Percentiles rank a stretch among this genome's conserved stretches.
These are phyloP conservation scores for Vicia sativa DNA, from an alignment of 306 rosid species.

Conservation along the genomic window DNA sequence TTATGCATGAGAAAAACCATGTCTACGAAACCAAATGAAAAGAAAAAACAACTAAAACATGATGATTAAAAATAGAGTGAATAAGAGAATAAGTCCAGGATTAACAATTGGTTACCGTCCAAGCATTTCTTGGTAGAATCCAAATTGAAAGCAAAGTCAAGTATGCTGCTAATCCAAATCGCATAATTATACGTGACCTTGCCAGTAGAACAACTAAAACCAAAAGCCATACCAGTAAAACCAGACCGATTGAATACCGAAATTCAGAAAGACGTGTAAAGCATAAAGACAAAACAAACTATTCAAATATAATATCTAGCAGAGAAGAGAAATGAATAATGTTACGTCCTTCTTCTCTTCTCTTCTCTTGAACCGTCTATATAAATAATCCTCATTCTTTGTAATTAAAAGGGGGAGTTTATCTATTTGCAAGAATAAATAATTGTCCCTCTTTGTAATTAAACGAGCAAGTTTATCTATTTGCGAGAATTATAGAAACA, in stretches of 20 bases:
- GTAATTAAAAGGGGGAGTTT: too few relatives aligned
- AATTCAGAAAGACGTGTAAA: background rate
- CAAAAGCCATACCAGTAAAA: conserved; percentile 88
- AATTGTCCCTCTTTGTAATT: too few relatives aligned
- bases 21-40: conserved; percentile 18
- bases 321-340: too few relatives aligned
- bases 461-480: too few relatives aligned
- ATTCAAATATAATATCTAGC: conserved; percentile 34
- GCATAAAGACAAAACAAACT: conserved; percentile 27
- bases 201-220: conserved; percentile 91
- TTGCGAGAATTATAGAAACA: too few relatives aligned
- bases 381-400: too few relatives aligned
- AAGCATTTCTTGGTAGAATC: conserved; percentile 71
- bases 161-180: conserved; percentile 70
- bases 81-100: conserved; percentile 18
- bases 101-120: conserved; percentile 55
- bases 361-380: too few relatives aligned
- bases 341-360: too few relatives aligned
- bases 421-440: too few relatives aligned
- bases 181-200: conserved; percentile 70
- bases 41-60: background rate
- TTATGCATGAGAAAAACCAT: conserved; percentile 20
- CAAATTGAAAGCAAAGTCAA: conserved; percentile 76
- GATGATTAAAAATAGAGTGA: background rate
- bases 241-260: conserved; percentile 16